Percentiles rank a stretch among this genome's conserved stretches.
phyloP scores from a whole-genome alignment of 2,329 filamentous ascomycete species.

The Arthrobotrys megalospora region DNA sequence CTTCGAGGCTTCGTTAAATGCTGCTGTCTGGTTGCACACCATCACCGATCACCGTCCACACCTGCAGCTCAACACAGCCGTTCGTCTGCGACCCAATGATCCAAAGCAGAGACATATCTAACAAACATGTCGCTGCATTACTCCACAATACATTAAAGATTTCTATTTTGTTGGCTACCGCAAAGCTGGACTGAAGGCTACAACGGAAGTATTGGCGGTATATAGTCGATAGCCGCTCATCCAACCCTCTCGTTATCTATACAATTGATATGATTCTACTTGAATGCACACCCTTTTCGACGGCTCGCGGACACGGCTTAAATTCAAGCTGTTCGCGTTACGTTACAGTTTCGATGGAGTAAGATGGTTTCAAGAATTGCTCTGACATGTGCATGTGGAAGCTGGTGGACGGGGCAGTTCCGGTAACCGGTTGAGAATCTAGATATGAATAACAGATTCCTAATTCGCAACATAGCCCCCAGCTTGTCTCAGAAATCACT shows the following conservation, averaged over 20 bases:
- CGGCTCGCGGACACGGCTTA: neutral
- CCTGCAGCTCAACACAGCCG: constrained; percentile 1
- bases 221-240: neutral
- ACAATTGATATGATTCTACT: neutral
- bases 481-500: neutral
- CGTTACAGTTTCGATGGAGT: neutral
- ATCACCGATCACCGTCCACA: constrained; percentile 4
- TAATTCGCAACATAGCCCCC: neutral
- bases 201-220: neutral
- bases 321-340: neutral
- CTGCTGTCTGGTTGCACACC: neutral
- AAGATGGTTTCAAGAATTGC: too few species aligned
- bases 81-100: neutral
- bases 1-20: too few species aligned
- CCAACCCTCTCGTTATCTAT: neutral
- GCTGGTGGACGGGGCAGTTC: too few species aligned
- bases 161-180: neutral
- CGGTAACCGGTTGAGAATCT: too few species aligned
- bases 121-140: neutral
- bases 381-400: too few species aligned
- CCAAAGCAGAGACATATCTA: neutral
- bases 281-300: neutral
- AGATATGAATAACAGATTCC: neutral
- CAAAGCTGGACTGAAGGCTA: neutral
- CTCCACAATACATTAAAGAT: neutral